Conservation (phyloP, 2,329 filamentous ascomycete genomes). For the Microsporum ferrugineum region DNA sequence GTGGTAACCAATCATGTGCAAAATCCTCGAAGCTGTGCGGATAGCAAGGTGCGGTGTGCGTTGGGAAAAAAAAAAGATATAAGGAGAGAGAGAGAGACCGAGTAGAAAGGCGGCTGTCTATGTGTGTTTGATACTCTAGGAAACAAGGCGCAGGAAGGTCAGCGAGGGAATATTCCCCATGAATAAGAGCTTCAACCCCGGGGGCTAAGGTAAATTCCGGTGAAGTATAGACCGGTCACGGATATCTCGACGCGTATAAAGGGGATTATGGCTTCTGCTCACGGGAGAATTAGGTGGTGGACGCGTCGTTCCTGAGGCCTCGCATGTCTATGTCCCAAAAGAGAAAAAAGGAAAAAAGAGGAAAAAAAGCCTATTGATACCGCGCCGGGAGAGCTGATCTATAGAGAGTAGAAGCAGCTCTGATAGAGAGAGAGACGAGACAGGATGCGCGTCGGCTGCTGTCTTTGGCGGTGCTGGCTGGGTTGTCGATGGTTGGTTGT, state of each 20-base stretch:
- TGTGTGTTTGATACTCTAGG: not conserved
- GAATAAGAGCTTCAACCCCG: not conserved
- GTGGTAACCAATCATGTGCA: constrained; percentile 3
- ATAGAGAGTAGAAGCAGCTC: not conserved
- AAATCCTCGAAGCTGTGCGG: constrained; percentile 5
- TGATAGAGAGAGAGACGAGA: not conserved
- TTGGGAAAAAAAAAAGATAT: constrained; percentile 5
- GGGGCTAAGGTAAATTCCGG: not conserved
- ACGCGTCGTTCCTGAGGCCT: constrained; percentile 4
- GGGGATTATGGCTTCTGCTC: not conserved
- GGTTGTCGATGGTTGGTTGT: not conserved
- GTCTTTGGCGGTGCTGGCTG: not conserved
- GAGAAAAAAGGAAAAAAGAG: not conserved
- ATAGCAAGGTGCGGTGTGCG: constrained; percentile 10
- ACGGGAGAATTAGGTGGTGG: not conserved
- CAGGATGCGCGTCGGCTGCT: not conserved
- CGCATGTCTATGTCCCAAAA: not conserved
- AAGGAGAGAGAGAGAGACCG: not conserved
- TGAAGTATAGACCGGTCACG: not conserved
- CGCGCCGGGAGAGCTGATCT: not conserved
- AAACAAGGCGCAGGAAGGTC: not conserved
- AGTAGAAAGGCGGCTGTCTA: not conserved
- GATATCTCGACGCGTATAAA: not conserved
- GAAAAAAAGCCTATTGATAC: not conserved
- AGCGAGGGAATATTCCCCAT: not conserved